phyloP scores from a whole-genome alignment of 441 rosid genomes.

The Jatropha podagrica region DNA sequence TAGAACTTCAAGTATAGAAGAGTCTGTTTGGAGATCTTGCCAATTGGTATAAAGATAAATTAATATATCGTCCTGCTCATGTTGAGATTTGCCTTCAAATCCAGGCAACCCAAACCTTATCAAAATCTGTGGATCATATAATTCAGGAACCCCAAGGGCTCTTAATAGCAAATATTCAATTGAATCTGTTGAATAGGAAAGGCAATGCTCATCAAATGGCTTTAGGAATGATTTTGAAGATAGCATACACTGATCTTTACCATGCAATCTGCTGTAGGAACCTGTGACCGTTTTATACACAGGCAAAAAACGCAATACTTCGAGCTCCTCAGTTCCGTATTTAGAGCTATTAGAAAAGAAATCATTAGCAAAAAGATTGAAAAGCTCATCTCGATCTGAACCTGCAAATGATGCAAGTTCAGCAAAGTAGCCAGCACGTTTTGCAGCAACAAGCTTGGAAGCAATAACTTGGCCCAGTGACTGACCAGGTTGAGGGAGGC shows the following conservation, averaged over 20 bases:
- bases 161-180: conserved; percentile 62
- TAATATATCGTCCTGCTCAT: conserved; percentile 84
- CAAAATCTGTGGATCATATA: conserved; percentile 84
- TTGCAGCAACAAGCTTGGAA: conserved; percentile 85
- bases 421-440: conserved; percentile 73
- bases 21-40: conserved; percentile 73
- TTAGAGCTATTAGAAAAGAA: conserved; percentile 58
- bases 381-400: conserved; percentile 72
- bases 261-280: conserved; percentile 59
- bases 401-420: conserved; percentile 64
- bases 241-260: conserved; percentile 72
- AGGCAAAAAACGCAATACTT: conserved; percentile 79
- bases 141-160: conserved; percentile 88
- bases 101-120: conserved; percentile 86
- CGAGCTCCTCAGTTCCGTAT: conserved; percentile 74
- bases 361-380: conserved; percentile 83
- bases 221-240: conserved; percentile 84
- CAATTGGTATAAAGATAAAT: conserved; percentile 72
- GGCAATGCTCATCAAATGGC: conserved; percentile 77
- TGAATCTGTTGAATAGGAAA: conserved; percentile 67
- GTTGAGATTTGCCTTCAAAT: conserved; percentile 70
- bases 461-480: conserved; percentile 88
- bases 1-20: conserved; percentile 79
- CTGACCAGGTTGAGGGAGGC: conserved; percentile 64
- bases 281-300: conserved; percentile 82